phyloP scores from a whole-genome alignment of 2,329 filamentous ascomycete species.

The Aureobasidium sp. region DNA sequence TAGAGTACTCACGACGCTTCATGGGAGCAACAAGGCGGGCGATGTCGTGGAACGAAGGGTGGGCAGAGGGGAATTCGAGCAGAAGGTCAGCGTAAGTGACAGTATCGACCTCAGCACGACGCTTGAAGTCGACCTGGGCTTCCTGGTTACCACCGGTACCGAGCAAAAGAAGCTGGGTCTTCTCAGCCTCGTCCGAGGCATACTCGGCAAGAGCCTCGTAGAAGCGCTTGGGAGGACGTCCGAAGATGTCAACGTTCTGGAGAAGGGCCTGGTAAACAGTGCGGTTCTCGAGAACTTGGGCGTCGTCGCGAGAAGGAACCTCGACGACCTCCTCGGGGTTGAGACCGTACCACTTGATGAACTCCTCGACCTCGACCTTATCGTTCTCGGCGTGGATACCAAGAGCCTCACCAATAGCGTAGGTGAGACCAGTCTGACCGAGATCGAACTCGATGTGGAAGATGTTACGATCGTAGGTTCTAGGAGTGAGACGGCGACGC shows the following conservation, averaged over 20 bases:
- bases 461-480: slow-evolving; percentile 92
- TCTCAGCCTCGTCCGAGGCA: slow-evolving; percentile 72
- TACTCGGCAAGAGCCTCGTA: slow-evolving; percentile 88
- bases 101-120: slow-evolving; percentile 81
- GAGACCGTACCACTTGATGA: slow-evolving; percentile 85
- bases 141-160: slow-evolving; percentile 55
- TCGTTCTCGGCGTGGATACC: slow-evolving; percentile 96
- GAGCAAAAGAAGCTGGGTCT: slow-evolving; percentile 67
- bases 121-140: slow-evolving; percentile 85
- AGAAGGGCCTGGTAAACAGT: slow-evolving; percentile 87
- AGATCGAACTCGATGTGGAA: slow-evolving; percentile 99
- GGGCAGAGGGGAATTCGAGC: slow-evolving; percentile 81
- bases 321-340: slow-evolving; percentile 79
- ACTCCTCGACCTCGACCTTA: slow-evolving; percentile 64
- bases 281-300: slow-evolving; percentile 66
- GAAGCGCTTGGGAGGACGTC: slow-evolving; percentile 93
- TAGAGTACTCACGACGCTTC: slow-evolving; percentile 98
- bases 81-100: slow-evolving; percentile 86
- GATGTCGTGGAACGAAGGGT: slow-evolving; percentile 80
- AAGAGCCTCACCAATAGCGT: slow-evolving; percentile 94
- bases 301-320: slow-evolving; percentile 75
- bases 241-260: slow-evolving; percentile 94
- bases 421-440: slow-evolving; percentile 80
- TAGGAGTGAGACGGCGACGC: slow-evolving; percentile 84
- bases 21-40: slow-evolving; percentile 78